Base-by-base conservation (phyloP, 192 early-diverging fungal species). In the Coemansia umbellata region DNA sequence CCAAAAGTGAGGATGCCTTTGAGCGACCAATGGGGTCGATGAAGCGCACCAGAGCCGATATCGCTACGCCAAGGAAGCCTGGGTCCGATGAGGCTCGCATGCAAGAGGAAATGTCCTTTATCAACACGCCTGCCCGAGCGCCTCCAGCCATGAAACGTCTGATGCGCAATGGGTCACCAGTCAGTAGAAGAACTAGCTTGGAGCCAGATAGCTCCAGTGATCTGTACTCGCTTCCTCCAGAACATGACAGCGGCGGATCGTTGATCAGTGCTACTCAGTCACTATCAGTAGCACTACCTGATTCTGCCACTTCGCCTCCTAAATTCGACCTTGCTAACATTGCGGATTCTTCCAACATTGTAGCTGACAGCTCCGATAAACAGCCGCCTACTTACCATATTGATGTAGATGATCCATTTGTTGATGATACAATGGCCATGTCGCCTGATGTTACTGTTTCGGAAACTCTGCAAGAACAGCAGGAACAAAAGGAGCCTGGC, bases 41-140 rank as follows among this genome's bases (percentile, higher is more conserved):
- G 26, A 75, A 75, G 37, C 66, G 66, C 31, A 49, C 73, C 2
- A 58, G 66, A 14, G 66, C 66, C 8, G 69, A 78, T 14, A 66
- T 78, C 9, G 69, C 63, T 11, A 78, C 68, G 10, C 74, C 74
- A 5, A 37, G 26, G 15, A 69, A 49, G 30, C 68, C 68, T 0
- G 63, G 74, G 15, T 44, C 63, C 3, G 14, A 24, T 2, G 74
- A 71, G 37, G 61, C 69, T 13, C 39, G 48, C 8, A 23, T 18
- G 42, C 74, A 66, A 22, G 53, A 63, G 36, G 42, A 47, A 0
- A 47, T 47, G 47, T 62, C 53, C 26, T 77, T 52, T 49, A 70
- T 77, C 32, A 36, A 53, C 31, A 71, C 68, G 3, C 74, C 74
- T 0, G 68, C 58, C 6, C 23, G 68, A 13, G 74, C 68, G 3